Conservation (phyloP, 192 early-diverging fungal genomes). For the Phlyctochytrium planicorne region DNA sequence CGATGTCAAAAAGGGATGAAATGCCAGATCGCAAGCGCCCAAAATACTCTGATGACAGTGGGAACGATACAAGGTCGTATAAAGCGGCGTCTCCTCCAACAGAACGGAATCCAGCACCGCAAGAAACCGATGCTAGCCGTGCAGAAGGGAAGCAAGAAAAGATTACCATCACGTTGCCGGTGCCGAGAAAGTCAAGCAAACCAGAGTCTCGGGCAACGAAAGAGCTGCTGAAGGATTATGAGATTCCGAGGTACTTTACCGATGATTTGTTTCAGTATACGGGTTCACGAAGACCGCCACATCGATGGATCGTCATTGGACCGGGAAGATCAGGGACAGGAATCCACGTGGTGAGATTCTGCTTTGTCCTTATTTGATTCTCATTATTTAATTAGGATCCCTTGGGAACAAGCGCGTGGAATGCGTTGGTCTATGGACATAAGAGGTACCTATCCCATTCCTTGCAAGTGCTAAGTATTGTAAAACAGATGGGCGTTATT, state of each 20-base stretch:
- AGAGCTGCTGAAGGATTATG: conserved; percentile 61
- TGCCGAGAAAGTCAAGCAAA: neutral
- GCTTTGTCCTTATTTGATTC: neutral
- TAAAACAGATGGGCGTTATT: conserved; percentile 61
- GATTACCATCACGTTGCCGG: neutral
- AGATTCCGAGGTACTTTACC: conserved; percentile 67
- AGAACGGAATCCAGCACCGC: neutral
- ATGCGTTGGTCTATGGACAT: conserved; percentile 65
- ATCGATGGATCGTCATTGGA: conserved; percentile 77
- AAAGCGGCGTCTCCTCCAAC: neutral
- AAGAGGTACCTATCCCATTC: conserved; percentile 51
- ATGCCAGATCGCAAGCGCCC: neutral
- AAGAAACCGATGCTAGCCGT: too few species aligned
- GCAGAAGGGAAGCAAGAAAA: neutral
- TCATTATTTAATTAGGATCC: conserved; percentile 62
- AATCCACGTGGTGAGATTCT: conserved; percentile 35
- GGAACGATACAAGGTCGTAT: neutral
- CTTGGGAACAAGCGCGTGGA: conserved; percentile 81
- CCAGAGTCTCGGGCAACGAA: conserved; percentile 23
- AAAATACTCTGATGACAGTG: neutral
- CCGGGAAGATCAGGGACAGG: conserved; percentile 73
- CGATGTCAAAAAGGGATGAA: neutral
- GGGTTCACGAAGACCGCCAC: conserved; percentile 65
- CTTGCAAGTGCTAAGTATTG: too few species aligned
- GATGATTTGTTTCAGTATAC: conserved; percentile 71